Percentiles rank a stretch among this genome's conserved stretches.
Evolutionary conservation across 768 basidiomycete species (phyloP).

Genomic region (Boletus patriciae): DNA sequence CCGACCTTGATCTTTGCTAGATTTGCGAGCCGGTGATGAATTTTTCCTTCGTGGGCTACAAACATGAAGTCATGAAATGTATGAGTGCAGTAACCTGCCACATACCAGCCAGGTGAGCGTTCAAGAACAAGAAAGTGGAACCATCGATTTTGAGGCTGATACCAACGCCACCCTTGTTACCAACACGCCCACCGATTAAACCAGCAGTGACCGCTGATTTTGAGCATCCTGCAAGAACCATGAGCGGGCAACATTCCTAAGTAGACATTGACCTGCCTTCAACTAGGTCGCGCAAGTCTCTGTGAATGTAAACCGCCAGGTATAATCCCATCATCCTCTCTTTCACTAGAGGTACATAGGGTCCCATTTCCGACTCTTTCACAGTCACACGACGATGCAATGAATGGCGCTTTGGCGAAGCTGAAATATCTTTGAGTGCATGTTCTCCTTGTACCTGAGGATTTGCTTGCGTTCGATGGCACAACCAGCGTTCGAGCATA

Average conservation of each 20-base stretch:
- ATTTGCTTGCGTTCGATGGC: slow-evolving; percentile 36
- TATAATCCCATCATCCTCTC: slow-evolving; percentile 92
- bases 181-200: slow-evolving; percentile 84
- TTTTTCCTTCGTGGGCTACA: slow-evolving; percentile 73
- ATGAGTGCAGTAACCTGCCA: background rate
- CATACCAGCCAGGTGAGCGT: slow-evolving; percentile 85
- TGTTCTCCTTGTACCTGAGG: slow-evolving; percentile 16
- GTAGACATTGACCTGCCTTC: slow-evolving; percentile 43
- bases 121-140: slow-evolving; percentile 85
- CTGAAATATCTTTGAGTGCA: slow-evolving; percentile 34
- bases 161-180: slow-evolving; percentile 94
- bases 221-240: slow-evolving; percentile 53
- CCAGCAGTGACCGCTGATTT: slow-evolving; percentile 87
- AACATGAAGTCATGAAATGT: background rate
- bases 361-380: slow-evolving; percentile 56
- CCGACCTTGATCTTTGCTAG: slow-evolving; percentile 83
- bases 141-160: slow-evolving; percentile 81
- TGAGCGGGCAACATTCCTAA: background rate
- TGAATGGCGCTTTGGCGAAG: slow-evolving; percentile 45
- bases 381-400: slow-evolving; percentile 42
- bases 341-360: slow-evolving; percentile 83
- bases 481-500: slow-evolving; percentile 73
- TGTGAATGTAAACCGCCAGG: slow-evolving; percentile 71
- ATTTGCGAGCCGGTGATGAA: slow-evolving; percentile 81
- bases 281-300: slow-evolving; percentile 63